phyloP scores from a whole-genome alignment of 2,329 filamentous ascomycete species.

The Drechmeria coniospora region DNA sequence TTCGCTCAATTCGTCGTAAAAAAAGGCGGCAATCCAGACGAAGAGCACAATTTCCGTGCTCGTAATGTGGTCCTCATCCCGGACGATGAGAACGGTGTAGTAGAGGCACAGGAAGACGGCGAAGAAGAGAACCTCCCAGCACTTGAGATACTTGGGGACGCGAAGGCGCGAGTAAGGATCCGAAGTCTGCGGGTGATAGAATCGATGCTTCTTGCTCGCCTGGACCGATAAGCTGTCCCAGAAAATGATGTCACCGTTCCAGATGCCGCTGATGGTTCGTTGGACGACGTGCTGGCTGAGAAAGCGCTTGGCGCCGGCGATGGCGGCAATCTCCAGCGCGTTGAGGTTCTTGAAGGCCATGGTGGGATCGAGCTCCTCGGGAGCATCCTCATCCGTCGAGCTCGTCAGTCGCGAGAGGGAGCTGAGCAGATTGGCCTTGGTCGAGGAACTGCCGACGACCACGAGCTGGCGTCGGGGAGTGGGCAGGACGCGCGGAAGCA shows the following conservation, averaged over 20 bases:
- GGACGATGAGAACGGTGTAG: conserved; percentile 69
- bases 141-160: conserved; percentile 72
- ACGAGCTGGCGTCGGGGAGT: conserved; percentile 8
- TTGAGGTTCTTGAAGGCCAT: conserved; percentile 65
- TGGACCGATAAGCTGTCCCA: conserved; percentile 66
- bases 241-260: conserved; percentile 76
- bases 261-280: conserved; percentile 69
- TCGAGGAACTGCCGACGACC: conserved; percentile 22
- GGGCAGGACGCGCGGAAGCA: conserved; percentile 23
- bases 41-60: conserved; percentile 58
- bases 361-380: conserved; percentile 45
- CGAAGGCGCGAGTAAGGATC: conserved; percentile 62
- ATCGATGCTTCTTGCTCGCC: conserved; percentile 58
- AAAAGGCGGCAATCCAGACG: conserved; percentile 75
- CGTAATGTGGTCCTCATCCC: conserved; percentile 51
- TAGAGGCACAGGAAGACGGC: conserved; percentile 62
- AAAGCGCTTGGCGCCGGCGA: conserved; percentile 72
- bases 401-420: conserved; percentile 40
- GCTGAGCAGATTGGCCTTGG: conserved; percentile 33
- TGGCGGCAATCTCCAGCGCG: conserved; percentile 71
- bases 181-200: conserved; percentile 52
- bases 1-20: conserved; percentile 75
- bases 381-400: conserved; percentile 18
- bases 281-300: conserved; percentile 68
- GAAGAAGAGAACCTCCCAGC: conserved; percentile 74